Conservation (phyloP, 208 protist genomes). For the Angomonas desouzai region DNA sequence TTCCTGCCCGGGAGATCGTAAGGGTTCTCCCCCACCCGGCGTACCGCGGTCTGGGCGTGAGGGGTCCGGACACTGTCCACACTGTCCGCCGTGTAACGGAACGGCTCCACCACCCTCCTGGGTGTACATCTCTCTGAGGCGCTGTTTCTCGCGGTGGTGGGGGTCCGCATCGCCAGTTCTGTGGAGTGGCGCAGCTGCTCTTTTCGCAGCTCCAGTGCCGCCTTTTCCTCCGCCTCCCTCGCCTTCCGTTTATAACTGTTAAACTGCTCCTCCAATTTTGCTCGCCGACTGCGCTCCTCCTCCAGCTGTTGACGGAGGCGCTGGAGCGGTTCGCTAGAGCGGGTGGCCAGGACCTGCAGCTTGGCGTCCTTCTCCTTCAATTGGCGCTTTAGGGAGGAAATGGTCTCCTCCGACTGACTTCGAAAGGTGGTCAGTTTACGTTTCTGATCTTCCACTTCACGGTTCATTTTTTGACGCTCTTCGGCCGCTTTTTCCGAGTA, state of each 20-base stretch:
- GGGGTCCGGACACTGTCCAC: conserved; percentile 1
- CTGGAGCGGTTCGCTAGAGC: conserved; percentile 60
- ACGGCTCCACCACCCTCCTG: conserved; percentile 13
- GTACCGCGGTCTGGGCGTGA: not conserved
- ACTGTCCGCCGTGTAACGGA: not conserved
- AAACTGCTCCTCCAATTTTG: conserved; percentile 70
- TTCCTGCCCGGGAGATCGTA: conserved; percentile 3
- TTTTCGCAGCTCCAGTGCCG: conserved; percentile 60
- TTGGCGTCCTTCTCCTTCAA: conserved; percentile 75
- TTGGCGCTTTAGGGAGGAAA: conserved; percentile 70
- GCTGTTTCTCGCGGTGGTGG: conserved; percentile 1
- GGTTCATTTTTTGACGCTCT: conserved; percentile 35
- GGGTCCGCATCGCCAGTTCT: conserved; percentile 15
- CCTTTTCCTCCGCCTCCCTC: conserved; percentile 80
- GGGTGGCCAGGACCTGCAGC: conserved; percentile 62
- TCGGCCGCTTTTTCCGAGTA: conserved; percentile 39
- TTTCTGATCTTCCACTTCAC: conserved; percentile 44
- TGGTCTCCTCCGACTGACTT: conserved; percentile 46
- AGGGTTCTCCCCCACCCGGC: not conserved
- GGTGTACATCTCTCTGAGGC: not conserved
- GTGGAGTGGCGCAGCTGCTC: conserved; percentile 62
- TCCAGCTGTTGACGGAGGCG: conserved; percentile 77
- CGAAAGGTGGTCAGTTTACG: conserved; percentile 37
- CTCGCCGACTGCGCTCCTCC: conserved; percentile 73
- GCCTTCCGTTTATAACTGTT: conserved; percentile 54